Evolutionary conservation across 805 yeast species (phyloP), one percentile per base, ranked within the genome.

Genomic region (Suhomyces vadensis): DNA sequence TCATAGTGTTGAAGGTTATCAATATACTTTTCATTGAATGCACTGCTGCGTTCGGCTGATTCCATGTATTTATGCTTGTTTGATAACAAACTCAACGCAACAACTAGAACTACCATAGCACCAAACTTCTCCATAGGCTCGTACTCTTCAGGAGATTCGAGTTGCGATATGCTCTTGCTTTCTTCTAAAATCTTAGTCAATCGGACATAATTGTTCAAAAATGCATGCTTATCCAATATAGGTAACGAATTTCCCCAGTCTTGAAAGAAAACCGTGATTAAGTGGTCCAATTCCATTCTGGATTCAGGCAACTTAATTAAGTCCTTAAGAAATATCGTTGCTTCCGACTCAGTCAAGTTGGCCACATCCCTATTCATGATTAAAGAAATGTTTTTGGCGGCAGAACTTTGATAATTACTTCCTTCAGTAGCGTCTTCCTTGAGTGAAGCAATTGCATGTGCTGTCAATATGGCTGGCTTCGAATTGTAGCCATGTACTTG

Each of bases 171-270:
- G 16, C 37, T 33, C 24, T 17, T 19, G 8, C 17, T 23, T 23
- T 29, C 48, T 48, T 80, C 85, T 22, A 81, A 55, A 13, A 79
- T 63, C 37, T 67, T 64, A 17, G 68, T 65, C 37, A 82, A 72
- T 21, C 62, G 65, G 21, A 71, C 54, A 58, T 86, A 88, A 49
- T 80, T 79, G 17, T 69, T 67, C 57, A 84, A 69, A 55, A 90
- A 90, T n/a, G 80, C 74, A 35, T 78, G 78, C 50, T 81, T 80
- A 59, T 87, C 87, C 42, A 90, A 57, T 11, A 87, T 71, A 0
- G 96, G 95, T 17, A 83, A 69, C 4, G 80, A 64, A 20, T 77
- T 73, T 22, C 86, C 83, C 95, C 96, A 90, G 46, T 85, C 83
- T 49, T 80, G 82, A 64, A 88, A 89, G 58, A 78, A 90, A 3